Conservation (phyloP, 345 rosid genomes). For the Sonneratia alba region DNA sequence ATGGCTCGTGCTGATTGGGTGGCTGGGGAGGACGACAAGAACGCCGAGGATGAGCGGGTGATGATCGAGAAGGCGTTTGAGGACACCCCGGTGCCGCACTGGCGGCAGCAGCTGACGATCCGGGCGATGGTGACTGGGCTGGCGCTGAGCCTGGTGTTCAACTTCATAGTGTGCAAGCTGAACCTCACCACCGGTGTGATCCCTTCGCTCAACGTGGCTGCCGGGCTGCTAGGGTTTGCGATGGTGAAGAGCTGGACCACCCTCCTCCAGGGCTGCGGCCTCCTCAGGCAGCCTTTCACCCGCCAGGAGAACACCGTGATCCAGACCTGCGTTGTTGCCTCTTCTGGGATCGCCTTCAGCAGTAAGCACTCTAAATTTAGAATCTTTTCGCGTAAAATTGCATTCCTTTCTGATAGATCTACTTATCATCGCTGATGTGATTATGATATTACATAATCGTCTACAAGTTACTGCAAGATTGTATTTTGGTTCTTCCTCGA, state of each 20-base stretch:
- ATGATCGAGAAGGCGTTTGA: slow-evolving; percentile 20
- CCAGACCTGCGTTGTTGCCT: slow-evolving; percentile 83
- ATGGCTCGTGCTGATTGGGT: too few relatives aligned
- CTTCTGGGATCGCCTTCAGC: slow-evolving; percentile 94
- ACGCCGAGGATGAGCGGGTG: background rate
- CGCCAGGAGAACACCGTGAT: slow-evolving; percentile 83
- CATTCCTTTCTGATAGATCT: too few relatives aligned
- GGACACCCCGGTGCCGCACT: slow-evolving; percentile 28
- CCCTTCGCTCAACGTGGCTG: slow-evolving; percentile 58
- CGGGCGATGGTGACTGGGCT: slow-evolving; percentile 40
- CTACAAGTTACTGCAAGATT: too few relatives aligned
- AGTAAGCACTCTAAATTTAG: slow-evolving; percentile 29
- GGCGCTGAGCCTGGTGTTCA: slow-evolving; percentile 43
- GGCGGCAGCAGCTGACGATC: slow-evolving; percentile 45
- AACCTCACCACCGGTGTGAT: slow-evolving; percentile 64
- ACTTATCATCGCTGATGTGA: too few relatives aligned
- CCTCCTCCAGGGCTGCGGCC: slow-evolving; percentile 34
- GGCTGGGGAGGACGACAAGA: background rate
- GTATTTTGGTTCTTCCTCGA: too few relatives aligned
- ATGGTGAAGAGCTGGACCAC: slow-evolving; percentile 33
- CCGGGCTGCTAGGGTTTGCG: slow-evolving; percentile 52
- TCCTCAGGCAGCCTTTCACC: slow-evolving; percentile 66
- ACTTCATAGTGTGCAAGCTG: slow-evolving; percentile 61
- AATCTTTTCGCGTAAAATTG: too few relatives aligned
- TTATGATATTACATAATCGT: too few relatives aligned